A percentile compares a stretch with the other conserved stretches of the same genome.
Conservation (phyloP, 192 early-diverging fungal species). For the Coemansia guatemalensis region DNA sequence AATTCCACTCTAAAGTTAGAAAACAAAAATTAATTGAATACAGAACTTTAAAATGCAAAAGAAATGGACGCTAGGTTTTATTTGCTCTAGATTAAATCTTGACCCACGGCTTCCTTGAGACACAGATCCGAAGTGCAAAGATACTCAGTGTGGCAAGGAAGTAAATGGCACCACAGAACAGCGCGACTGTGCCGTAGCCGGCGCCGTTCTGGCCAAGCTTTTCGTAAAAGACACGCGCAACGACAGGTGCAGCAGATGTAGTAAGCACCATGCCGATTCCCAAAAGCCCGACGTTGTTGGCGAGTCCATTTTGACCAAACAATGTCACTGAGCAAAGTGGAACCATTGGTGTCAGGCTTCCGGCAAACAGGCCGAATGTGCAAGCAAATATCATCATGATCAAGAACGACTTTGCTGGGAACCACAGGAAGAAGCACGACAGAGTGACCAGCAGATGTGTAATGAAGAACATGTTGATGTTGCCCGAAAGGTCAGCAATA, state of each 20-base stretch:
- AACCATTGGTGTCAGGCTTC: conserved; percentile 53
- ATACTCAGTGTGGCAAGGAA: conserved; percentile 51
- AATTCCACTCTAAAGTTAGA: not conserved
- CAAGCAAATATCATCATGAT: conserved; percentile 54
- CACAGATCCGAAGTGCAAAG: conserved; percentile 48
- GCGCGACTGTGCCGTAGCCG: conserved; percentile 50
- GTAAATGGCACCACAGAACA: conserved; percentile 52
- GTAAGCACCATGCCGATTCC: conserved; percentile 54
- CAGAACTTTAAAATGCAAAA: conserved; percentile 4
- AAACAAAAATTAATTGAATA: not conserved
- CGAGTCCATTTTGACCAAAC: conserved; percentile 53
- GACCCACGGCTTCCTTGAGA: conserved; percentile 38
- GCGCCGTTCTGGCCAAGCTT: conserved; percentile 48
- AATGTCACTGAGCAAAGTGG: conserved; percentile 54
- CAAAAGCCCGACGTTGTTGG: conserved; percentile 50
- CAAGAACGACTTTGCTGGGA: conserved; percentile 53
- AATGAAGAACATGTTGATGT: conserved; percentile 56
- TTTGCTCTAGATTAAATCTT: conserved; percentile 27
- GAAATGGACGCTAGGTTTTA: not conserved
- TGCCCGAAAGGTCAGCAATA: conserved; percentile 59
- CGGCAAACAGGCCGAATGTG: conserved; percentile 51
- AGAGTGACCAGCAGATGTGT: conserved; percentile 48
- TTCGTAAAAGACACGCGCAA: conserved; percentile 49
- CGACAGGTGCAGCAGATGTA: conserved; percentile 47
- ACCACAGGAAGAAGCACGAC: conserved; percentile 53